phyloP scores from a whole-genome alignment of 1,284 basidiomycete genomes.

The Pascua guehoae region DNA sequence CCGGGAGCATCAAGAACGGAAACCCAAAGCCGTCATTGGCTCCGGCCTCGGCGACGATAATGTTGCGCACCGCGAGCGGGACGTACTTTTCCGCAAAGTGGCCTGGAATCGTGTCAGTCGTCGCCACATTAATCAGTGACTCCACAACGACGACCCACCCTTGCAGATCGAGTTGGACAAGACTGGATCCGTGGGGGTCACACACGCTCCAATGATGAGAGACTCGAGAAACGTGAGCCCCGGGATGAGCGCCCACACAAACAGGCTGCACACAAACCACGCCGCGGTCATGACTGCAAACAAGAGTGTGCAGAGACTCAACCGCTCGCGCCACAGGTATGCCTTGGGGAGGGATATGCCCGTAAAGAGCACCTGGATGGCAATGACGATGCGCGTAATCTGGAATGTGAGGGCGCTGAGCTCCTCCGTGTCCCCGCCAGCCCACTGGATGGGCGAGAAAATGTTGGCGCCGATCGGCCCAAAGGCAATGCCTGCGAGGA shows the following conservation, averaged over 20 bases:
- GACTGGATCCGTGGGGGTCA: constrained; percentile 95
- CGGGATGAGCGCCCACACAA: constrained; percentile 85
- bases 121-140: neutral
- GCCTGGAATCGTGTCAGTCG: constrained; percentile 19
- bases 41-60: constrained; percentile 46
- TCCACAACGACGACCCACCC: constrained; percentile 20
- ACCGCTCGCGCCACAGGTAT: constrained; percentile 84
- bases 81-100: constrained; percentile 46
- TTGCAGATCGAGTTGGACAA: constrained; percentile 62
- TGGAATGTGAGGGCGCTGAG: constrained; percentile 57
- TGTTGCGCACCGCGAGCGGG: constrained; percentile 44
- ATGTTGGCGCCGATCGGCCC: constrained; percentile 38
- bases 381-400: constrained; percentile 86
- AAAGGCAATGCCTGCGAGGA: constrained; percentile 88
- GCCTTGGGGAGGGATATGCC: constrained; percentile 85
- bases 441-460: constrained; percentile 32
- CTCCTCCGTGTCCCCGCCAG: constrained; percentile 10
- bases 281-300: constrained; percentile 75
- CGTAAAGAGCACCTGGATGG: constrained; percentile 94
- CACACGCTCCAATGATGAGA: constrained; percentile 83
- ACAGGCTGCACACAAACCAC: constrained; percentile 76
- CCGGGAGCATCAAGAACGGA: constrained; percentile 85
- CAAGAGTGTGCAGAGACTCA: constrained; percentile 74
- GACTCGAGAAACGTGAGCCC: constrained; percentile 79
- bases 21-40: constrained; percentile 79